A percentile compares a stretch with the other conserved stretches of the same genome.
Conservation (phyloP, 2,329 filamentous ascomycete genomes). For the Ophidiomyces ophidiicola region DNA sequence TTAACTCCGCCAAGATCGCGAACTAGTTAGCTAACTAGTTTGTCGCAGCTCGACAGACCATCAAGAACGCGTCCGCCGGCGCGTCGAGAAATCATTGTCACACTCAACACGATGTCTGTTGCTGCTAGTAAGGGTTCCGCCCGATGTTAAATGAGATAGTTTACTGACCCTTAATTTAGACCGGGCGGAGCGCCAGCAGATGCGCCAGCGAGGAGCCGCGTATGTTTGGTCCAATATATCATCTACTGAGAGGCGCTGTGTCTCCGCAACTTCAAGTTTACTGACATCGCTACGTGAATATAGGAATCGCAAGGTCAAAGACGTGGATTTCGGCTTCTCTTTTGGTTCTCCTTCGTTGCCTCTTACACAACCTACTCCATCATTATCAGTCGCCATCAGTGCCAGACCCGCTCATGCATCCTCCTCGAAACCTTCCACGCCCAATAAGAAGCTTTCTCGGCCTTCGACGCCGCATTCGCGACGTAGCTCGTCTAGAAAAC, state of each 20-base stretch:
- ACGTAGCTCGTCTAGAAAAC: conserved; percentile 14
- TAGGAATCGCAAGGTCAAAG: conserved; percentile 38
- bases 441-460: conserved; percentile 12
- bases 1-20: conserved; percentile 5
- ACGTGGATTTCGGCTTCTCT: conserved; percentile 41
- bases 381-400: conserved; percentile 14
- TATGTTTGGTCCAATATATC: conserved; percentile 31
- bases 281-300: no score
- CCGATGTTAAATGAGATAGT: background rate
- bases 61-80: conserved; percentile 9
- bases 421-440: conserved; percentile 10
- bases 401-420: background rate
- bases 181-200: conserved; percentile 43
- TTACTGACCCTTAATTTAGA: conserved; percentile 22
- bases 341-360: conserved; percentile 26
- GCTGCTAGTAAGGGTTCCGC: conserved; percentile 26
- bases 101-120: conserved; percentile 19
- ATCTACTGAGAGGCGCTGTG: background rate
- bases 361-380: conserved; percentile 19
- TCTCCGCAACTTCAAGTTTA: background rate
- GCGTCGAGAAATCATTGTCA: conserved; percentile 11
- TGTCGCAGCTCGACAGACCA: background rate
- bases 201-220: conserved; percentile 47
- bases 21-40: conserved; percentile 1
- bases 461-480: conserved; percentile 17